Evolutionary conservation across 768 basidiomycete genomes (phyloP), one percentile per base, ranked within the genome.

Genomic region (Calocybe gangraenosa): DNA sequence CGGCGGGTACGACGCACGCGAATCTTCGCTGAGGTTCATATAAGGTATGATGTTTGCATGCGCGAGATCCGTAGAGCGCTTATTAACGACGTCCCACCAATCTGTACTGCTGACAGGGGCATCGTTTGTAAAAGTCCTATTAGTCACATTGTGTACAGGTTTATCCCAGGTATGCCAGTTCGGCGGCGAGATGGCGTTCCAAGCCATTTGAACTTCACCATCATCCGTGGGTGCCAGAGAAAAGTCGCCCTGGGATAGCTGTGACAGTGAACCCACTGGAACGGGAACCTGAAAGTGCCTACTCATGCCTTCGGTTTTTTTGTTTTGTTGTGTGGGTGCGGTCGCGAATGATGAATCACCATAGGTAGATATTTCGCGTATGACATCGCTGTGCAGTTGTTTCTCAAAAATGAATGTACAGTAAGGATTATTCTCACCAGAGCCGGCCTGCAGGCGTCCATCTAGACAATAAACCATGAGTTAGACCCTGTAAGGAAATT

Each of bases 371-470:
- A 73, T 54, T 44, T 69, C 69, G 7, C 54, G 60, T 20, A 71
- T 45, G 15, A 70, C 59, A 50, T 72, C 70, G 54, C 69, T 70
- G 33, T 35, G 15, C n/a, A 1, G 42, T 11, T 23, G 44, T 31
- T 36, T 28, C 33, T n/a, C 33, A 38, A 41, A 17, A 25, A 39
- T 7, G 18, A 23, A 11, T 9, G 25, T 38, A 28, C 35, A 39
- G 14, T 41, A 17, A 8, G 19, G 33, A 6, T 11, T 6, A 14
- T 28, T 52, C 64, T 48, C 32, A 72, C 73, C 66, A 65, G n/a
- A 64, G 58, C 40, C 69, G 63, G 14, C 76, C 76, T 15, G 73
- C 65, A 3, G 65, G 52, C 9, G 57, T 60, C 67, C 69, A 75
- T 42, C 74, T 75, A 49, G 6, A 35, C n/a, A 6, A 28, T 28